A percentile compares a stretch with the other conserved stretches of the same genome.
Conservation (phyloP, 805 yeast species). For the Blastobotrys peoriensis region DNA sequence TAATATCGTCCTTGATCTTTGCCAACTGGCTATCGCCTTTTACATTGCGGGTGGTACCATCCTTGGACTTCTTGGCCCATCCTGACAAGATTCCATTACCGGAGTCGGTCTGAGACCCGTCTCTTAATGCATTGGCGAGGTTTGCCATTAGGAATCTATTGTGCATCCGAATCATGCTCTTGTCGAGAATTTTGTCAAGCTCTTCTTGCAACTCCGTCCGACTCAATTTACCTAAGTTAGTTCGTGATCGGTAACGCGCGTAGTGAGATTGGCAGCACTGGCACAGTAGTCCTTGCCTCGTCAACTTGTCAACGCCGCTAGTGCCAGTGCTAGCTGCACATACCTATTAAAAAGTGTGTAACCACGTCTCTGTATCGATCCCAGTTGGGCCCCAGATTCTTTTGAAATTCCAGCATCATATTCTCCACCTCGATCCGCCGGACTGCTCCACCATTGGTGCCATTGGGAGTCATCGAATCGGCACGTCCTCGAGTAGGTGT, state of each 20-base stretch:
- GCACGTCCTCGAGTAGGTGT: not conserved
- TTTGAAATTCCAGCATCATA: constrained; percentile 68
- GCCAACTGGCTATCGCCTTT: constrained; percentile 60
- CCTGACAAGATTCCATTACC: constrained; percentile 30
- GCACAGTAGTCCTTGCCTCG: too few relatives aligned
- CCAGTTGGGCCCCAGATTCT: constrained; percentile 74
- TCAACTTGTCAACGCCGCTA: too few relatives aligned
- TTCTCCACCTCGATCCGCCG: constrained; percentile 53
- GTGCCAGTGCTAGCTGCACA: too few relatives aligned
- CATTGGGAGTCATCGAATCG: not conserved
- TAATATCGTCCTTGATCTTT: constrained; percentile 73
- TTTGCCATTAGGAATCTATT: constrained; percentile 77
- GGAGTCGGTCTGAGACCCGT: constrained; percentile 53
- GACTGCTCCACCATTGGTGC: not conserved
- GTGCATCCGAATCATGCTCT: constrained; percentile 55
- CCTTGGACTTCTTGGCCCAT: constrained; percentile 48
- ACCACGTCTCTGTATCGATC: constrained; percentile 76
- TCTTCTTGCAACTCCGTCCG: constrained; percentile 62
- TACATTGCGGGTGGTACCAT: constrained; percentile 36
- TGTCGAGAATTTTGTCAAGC: constrained; percentile 50
- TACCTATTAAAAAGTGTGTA: constrained; percentile 50
- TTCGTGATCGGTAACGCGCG: too few relatives aligned
- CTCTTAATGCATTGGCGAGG: constrained; percentile 76
- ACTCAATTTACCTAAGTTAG: constrained; percentile 67
- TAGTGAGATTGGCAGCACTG: too few relatives aligned